Evolutionary conservation across 2,329 filamentous ascomycete species (phyloP).

Genomic region (Knoxdaviesia proteae): DNA sequence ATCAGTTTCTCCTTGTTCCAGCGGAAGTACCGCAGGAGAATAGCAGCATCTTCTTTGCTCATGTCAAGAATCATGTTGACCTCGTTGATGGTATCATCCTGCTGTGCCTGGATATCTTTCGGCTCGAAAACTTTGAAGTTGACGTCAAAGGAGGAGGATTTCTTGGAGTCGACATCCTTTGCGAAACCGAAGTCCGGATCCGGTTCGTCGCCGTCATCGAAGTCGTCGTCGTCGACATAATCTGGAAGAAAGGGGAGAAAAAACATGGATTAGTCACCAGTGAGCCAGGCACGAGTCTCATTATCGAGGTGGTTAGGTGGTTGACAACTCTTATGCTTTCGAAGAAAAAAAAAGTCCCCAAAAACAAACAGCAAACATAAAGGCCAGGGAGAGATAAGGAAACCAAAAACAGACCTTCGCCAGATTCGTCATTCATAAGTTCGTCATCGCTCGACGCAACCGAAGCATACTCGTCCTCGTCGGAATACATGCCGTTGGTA

Average conservation of each 20-base stretch:
- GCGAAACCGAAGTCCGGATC: conserved; percentile 31
- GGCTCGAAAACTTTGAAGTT: conserved; percentile 68
- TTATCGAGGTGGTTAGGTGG: background rate
- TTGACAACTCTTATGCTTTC: background rate
- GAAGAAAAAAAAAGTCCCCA: background rate
- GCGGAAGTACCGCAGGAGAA: conserved; percentile 68
- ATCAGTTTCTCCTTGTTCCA: conserved; percentile 96
- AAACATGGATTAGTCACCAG: background rate
- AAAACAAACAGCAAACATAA: background rate
- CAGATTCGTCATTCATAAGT: conserved; percentile 38
- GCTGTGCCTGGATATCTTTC: conserved; percentile 61
- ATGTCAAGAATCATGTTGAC: conserved; percentile 83
- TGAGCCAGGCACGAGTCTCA: background rate
- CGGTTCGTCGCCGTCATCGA: conserved; percentile 31
- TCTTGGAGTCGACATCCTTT: conserved; percentile 49
- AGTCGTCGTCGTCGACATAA: conserved; percentile 27
- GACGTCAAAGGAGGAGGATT: conserved; percentile 54
- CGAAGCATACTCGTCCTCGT: conserved; percentile 81
- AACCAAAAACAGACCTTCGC: background rate
- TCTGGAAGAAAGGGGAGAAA: background rate
- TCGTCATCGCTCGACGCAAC: conserved; percentile 54
- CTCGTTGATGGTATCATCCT: conserved; percentile 70
- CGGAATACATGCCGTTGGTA: conserved; percentile 65
- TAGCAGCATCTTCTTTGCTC: conserved; percentile 73
- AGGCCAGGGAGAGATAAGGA: background rate